phyloP scores from a whole-genome alignment of 768 basidiomycete species.

The Dictyophora rubrovolvata region DNA sequence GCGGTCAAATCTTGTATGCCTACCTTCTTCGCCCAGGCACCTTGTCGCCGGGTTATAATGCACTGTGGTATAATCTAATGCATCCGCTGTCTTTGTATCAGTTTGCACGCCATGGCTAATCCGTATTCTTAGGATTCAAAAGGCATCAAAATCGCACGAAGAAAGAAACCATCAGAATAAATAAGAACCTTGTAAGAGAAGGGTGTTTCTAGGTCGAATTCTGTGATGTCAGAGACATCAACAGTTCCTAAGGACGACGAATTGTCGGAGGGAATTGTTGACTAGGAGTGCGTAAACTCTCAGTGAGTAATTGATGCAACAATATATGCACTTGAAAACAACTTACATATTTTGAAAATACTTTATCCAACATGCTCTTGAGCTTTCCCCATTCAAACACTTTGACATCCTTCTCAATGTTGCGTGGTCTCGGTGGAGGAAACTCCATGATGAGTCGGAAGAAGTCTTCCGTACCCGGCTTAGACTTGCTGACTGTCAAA shows the following conservation, averaged over 20 bases:
- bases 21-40: slow-evolving; percentile 78
- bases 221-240: neutral
- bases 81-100: too few relatives aligned
- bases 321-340: too few relatives aligned
- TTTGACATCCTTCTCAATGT: slow-evolving; percentile 96
- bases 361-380: slow-evolving; percentile 66
- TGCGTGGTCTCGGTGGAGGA: slow-evolving; percentile 85
- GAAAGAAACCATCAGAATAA: slow-evolving; percentile 48
- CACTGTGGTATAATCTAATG: slow-evolving; percentile 42
- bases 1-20: slow-evolving; percentile 78
- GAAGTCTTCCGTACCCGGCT: slow-evolving; percentile 69
- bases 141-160: slow-evolving; percentile 59
- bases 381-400: slow-evolving; percentile 70
- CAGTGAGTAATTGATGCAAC: neutral
- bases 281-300: neutral
- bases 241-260: neutral
- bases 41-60: slow-evolving; percentile 63
- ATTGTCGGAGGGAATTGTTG: neutral
- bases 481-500: slow-evolving; percentile 81
- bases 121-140: slow-evolving; percentile 51
- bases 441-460: slow-evolving; percentile 97
- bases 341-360: slow-evolving; percentile 76
- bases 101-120: too few relatives aligned
- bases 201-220: slow-evolving; percentile 20
- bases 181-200: slow-evolving; percentile 48